Evolutionary conservation across 495 filamentous ascomycete species (phyloP), one percentile per base, ranked within the genome.

Genomic region (Paragyromitra xinjiangensis): DNA sequence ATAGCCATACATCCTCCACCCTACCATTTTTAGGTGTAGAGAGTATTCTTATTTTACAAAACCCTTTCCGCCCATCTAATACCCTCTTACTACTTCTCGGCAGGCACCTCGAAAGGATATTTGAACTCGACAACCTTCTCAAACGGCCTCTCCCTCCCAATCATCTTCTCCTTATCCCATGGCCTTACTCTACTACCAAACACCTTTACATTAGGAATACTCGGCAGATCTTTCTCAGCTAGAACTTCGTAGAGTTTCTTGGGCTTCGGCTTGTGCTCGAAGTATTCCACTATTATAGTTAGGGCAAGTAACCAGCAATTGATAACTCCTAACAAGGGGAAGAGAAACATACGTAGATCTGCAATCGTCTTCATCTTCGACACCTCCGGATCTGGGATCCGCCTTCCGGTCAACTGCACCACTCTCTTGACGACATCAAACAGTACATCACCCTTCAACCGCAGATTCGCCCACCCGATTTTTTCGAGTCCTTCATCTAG

Each of bases 141-240:
- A 81, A 97, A 94, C 39, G 94, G 79, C 88, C 97, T 95, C 90
- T 91, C 93, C 78, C 95, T 88, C 5, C 95, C 95, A 29, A 95
- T 78, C 75, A 88, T 88, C 82, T 88, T 90, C 83, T 97, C 93
- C 83, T 89, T 89, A 84, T 94, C 88, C 62, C 89, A 87, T 26
- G 87, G 87, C 24, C 88, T 92, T 64, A 91, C 84, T 76, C 90
- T 89, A 70, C 86, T 86, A 3, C 82, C 76, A 65, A 85, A 87
- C 9, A 97, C 84, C 77, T 86, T 87, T 53, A 98, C 90, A 82
- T 97, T 97, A 62, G 90, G 86, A 42, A 94, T 83, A 2, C 78
- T 78, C 7, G 82, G 71, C 40, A 93, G 82, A 7, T 85, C 80
- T 16, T 80, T 64, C 37, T 86, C 82, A 0, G 81, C 45, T 0